Conservation (phyloP, 2,329 filamentous ascomycete genomes). For the Clarireedia sp. region DNA sequence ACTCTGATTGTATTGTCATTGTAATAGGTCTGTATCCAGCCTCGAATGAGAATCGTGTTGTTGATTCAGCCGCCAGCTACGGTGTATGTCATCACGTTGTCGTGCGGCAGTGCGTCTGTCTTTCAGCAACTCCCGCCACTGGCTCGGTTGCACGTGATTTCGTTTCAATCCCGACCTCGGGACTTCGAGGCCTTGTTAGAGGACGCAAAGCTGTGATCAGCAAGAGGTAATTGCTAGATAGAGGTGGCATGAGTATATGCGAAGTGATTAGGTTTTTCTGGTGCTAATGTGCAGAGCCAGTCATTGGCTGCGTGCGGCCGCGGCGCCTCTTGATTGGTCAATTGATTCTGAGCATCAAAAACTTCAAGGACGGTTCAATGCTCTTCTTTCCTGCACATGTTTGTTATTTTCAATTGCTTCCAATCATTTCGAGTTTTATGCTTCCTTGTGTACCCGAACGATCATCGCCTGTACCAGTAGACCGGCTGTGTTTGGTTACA, state of each 20-base stretch:
- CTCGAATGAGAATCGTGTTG: background rate
- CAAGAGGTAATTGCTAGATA: too few species aligned
- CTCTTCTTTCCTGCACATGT: conserved; percentile 6
- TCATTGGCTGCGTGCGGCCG: conserved; percentile 6
- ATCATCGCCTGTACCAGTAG: too few species aligned
- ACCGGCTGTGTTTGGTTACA: too few species aligned
- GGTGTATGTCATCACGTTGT: background rate
- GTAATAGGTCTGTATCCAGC: background rate
- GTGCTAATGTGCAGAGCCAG: conserved; percentile 1
- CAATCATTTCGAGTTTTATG: too few species aligned
- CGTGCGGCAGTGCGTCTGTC: background rate
- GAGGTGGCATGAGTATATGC: too few species aligned
- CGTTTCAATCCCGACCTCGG: too few species aligned
- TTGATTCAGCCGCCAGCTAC: background rate
- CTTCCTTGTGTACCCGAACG: too few species aligned
- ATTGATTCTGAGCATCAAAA: background rate
- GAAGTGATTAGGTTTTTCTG: background rate
- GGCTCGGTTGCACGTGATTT: too few species aligned
- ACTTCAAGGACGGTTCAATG: conserved; percentile 1
- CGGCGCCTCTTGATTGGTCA: conserved; percentile 16
- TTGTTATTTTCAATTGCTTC: background rate
- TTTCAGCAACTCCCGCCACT: background rate
- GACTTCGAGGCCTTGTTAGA: too few species aligned
- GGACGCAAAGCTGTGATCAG: too few species aligned
- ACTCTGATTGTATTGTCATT: conserved; percentile 4